Percentiles rank a stretch among this genome's conserved stretches.
phyloP scores from a whole-genome alignment of 2,329 filamentous ascomycete species.

The Curvularia sp. region DNA sequence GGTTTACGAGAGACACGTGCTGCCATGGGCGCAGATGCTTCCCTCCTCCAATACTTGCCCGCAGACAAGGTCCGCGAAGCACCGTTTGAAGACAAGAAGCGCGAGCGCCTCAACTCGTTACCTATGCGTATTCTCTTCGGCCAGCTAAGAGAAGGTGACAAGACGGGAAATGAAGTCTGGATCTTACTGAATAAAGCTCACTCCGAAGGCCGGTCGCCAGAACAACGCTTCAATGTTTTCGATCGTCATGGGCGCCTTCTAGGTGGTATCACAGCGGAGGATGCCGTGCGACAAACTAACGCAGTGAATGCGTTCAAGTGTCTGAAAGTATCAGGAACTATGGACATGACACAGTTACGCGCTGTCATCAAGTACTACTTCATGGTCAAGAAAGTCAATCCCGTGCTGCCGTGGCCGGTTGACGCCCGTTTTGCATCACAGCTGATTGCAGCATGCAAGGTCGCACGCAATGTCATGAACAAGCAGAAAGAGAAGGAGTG shows the following conservation, averaged over 20 bases:
- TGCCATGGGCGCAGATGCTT: not conserved
- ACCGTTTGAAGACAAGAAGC: not conserved
- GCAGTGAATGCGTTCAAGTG: not conserved
- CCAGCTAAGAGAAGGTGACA: not conserved
- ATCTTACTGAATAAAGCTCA: not conserved
- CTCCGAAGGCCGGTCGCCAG: not conserved
- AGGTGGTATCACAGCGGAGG: not conserved
- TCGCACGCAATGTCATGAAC: not conserved
- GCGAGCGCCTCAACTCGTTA: not conserved
- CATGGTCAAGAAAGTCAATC: not conserved
- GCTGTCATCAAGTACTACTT: conserved; percentile 2
- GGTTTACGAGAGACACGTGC: not conserved
- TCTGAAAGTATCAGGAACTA: not conserved
- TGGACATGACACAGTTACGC: not conserved
- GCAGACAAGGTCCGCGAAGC: not conserved
- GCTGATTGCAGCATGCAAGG: not conserved
- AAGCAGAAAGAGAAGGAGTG: not conserved
- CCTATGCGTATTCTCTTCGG: not conserved
- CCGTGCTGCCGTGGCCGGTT: not conserved
- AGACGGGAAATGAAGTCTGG: not conserved
- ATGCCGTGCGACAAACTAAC: not conserved
- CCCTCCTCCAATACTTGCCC: not conserved
- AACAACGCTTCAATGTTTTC: not conserved
- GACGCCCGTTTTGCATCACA: not conserved
- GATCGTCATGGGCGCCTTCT: not conserved